These are phyloP conservation scores for Phytophthora syringae DNA, from an alignment of 352 stramenopile genomes.

Conservation along the genomic window DNA sequence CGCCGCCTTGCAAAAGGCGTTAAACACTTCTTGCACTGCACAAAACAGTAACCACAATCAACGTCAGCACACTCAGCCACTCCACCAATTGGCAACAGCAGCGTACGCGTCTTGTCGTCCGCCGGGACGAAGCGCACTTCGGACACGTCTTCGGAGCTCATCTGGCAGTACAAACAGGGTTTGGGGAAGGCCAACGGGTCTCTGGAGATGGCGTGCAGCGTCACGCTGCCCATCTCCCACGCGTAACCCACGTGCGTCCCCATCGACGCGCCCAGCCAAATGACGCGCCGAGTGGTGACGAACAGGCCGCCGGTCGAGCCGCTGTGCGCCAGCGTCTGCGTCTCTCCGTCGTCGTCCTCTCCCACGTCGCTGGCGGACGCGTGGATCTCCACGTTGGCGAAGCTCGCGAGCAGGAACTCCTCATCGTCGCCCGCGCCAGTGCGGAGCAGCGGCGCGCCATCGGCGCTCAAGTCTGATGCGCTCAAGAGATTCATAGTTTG, in stretches of 20 bases:
- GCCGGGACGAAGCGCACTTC: conserved; percentile 81
- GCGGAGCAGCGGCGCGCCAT: conserved; percentile 63
- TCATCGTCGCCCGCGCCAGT: conserved; percentile 55
- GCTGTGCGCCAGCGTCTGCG: conserved; percentile 25
- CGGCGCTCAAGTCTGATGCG: conserved; percentile 42
- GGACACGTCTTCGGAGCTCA: conserved; percentile 67
- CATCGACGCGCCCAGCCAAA: conserved; percentile 61
- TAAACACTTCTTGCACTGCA: conserved; percentile 81
- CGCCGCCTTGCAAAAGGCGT: conserved; percentile 79
- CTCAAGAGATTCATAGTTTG: conserved; percentile 63
- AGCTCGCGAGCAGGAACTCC: conserved; percentile 69
- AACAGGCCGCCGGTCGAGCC: conserved; percentile 26
- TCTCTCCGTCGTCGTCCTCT: conserved; percentile 28
- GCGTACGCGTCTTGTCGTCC: conserved; percentile 68
- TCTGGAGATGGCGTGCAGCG: conserved; percentile 80
- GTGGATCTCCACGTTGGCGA: conserved; percentile 52
- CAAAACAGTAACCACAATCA: too few species aligned
- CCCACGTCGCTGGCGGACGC: conserved; percentile 31
- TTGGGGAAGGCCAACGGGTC: conserved; percentile 65
- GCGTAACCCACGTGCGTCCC: conserved; percentile 60
- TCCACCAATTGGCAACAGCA: conserved; percentile 1
- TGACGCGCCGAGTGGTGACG: conserved; percentile 57
- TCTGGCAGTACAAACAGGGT: conserved; percentile 86
- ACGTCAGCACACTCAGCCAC: too few species aligned
- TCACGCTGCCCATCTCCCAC: conserved; percentile 76